A percentile compares a stretch with the other conserved stretches of the same genome.
Conservation (phyloP, 345 rosid genomes). For the Eucalyptus regnans region DNA sequence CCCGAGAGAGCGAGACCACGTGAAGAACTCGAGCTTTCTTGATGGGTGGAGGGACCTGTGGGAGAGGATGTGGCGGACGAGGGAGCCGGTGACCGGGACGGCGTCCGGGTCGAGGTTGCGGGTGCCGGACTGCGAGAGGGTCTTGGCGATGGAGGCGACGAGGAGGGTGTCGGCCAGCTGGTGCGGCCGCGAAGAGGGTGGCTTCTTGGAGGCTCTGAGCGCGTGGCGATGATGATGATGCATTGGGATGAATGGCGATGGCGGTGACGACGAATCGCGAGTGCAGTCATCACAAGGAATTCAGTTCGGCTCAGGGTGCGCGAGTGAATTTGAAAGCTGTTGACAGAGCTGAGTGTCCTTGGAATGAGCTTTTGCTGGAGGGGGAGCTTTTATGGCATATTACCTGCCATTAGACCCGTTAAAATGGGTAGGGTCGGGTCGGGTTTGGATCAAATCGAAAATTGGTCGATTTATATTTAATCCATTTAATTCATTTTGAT, state of each 20-base stretch:
- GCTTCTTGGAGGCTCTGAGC: not conserved
- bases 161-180: slow-evolving; percentile 19
- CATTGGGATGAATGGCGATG: not conserved
- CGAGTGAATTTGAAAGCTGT: not conserved
- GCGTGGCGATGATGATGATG: not conserved
- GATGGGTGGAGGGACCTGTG: slow-evolving; percentile 39
- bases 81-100: slow-evolving; percentile 45
- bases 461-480: fast-evolving
- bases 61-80: slow-evolving; percentile 59
- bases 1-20: slow-evolving; percentile 39
- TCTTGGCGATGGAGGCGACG: slow-evolving; percentile 49
- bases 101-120: slow-evolving; percentile 46
- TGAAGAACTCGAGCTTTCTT: slow-evolving; percentile 55
- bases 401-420: not conserved
- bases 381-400: not conserved
- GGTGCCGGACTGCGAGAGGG: slow-evolving; percentile 48
- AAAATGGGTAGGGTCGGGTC: too few relatives aligned
- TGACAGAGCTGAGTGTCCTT: not conserved
- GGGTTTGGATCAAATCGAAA: fast-evolving
- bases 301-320: not conserved
- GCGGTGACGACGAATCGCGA: not conserved
- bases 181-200: not conserved
- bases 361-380: not conserved
- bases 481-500: fast-evolving
- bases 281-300: not conserved